Evolutionary conservation across 345 rosid species (phyloP), one percentile per base, ranked within the genome.

Genomic region (Erysimum cheiranthoides): DNA sequence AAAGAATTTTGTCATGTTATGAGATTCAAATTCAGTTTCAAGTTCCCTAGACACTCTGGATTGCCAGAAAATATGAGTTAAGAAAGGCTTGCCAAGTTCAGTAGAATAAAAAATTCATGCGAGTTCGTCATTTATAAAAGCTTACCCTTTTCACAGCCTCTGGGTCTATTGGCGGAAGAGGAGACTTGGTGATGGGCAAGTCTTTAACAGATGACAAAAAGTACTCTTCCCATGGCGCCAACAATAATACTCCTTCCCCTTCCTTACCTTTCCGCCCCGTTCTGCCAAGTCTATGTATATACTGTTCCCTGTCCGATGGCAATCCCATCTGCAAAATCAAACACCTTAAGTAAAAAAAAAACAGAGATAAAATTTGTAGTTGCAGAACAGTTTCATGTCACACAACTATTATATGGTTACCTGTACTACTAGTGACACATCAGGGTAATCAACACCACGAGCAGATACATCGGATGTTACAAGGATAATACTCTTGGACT

Each of bases 391-490:
- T 16, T 71, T 53, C 46, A 57, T 71, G 47, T 8, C 56, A 27
- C 40, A 40, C 39, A 31, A 46, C 16, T 57, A 65, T 12, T 10
- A n/a, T 45, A 25, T 38, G 34, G 30, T 70, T 85, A 93, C 99
- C 97, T 96, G 98, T 47, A 96, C 70, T 75, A 96, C 98, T 39
- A 96, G 93, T 71, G 98, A 89, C 21, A 96, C 98, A 74, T 96
- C 98, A 31, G 99, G 99, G 80, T 96, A 96, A 80, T 96, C 99
- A 50, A 96, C 99, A 71, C 99, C 97, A 35, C 99, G 94, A 9
- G 99, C 99, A 79, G 99, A 93, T 51, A 96, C 97, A 85, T 96
- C 99, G 1, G 99, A 96, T 31, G 98, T 96, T 66, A 89, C 99
- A 21, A 92, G 98, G 68, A 95, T 92, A 17, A 95, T 84, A 80